Percentiles rank a stretch among this genome's conserved stretches.
Conservation (phyloP, 352 stramenopile genomes). For the Globisporangium nodosum region DNA sequence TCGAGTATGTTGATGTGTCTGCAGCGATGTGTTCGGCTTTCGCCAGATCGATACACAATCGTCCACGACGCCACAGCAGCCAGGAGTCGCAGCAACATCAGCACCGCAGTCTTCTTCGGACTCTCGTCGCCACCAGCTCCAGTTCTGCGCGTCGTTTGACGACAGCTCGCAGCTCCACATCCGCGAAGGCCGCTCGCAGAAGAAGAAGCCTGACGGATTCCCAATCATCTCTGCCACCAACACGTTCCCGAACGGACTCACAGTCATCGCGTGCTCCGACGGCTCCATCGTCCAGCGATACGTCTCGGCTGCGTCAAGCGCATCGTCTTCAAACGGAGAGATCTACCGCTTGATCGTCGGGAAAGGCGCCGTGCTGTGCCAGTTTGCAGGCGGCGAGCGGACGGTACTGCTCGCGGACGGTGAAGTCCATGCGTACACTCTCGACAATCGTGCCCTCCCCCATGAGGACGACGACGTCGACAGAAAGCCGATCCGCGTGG, state of each 20-base stretch:
- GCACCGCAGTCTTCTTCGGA: background rate
- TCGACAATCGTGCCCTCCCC: background rate
- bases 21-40: constrained; percentile 58
- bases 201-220: constrained; percentile 48
- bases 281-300: constrained; percentile 48
- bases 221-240: constrained; percentile 33
- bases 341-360: constrained; percentile 49
- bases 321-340: constrained; percentile 10
- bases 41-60: constrained; percentile 14
- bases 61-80: background rate
- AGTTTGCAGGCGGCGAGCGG: constrained; percentile 27
- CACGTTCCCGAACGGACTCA: constrained; percentile 46
- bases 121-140: constrained; percentile 10
- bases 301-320: background rate
- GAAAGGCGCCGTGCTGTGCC: constrained; percentile 46
- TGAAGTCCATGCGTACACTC: constrained; percentile 15
- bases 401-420: constrained; percentile 51
- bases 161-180: constrained; percentile 49
- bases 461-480: constrained; percentile 5
- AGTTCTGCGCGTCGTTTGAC: constrained; percentile 53
- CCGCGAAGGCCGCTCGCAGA: constrained; percentile 19
- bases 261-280: constrained; percentile 51
- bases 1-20: background rate
- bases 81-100: background rate
- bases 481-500: constrained; percentile 18